phyloP scores from a whole-genome alignment of 176 grass and related monocot genomes.

The Neostapfia colusana region DNA sequence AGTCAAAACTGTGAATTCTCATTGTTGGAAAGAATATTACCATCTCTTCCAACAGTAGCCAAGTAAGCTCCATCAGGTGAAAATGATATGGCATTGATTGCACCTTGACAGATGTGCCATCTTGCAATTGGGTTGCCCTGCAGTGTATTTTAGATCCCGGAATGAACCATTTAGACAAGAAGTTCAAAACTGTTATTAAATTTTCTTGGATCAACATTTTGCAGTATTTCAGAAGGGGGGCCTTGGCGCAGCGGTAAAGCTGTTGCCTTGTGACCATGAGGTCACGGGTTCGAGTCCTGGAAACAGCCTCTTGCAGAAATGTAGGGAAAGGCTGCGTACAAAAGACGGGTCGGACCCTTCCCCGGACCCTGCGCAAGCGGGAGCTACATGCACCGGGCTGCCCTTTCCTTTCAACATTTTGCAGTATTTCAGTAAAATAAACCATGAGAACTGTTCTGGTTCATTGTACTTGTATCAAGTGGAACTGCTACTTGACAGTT shows the following conservation, averaged over 20 bases:
- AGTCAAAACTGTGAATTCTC: neutral
- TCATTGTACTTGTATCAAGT: neutral
- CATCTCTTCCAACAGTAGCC: conserved; percentile 88
- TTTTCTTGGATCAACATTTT: neutral
- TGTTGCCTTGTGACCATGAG: too few species aligned
- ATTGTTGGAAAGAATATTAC: conserved; percentile 46
- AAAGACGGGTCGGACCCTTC: too few species aligned
- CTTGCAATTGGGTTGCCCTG: conserved; percentile 88
- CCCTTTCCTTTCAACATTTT: too few species aligned
- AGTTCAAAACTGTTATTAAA: conserved; percentile 9
- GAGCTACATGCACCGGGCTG: too few species aligned
- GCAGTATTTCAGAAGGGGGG: conserved; percentile 11
- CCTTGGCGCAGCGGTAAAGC: too few species aligned
- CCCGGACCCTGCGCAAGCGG: too few species aligned
- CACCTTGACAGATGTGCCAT: conserved; percentile 96
- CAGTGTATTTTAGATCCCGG: conserved; percentile 42
- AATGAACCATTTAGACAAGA: conserved; percentile 33
- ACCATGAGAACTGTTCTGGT: neutral
- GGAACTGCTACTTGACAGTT: neutral
- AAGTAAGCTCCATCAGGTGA: conserved; percentile 86
- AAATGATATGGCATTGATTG: conserved; percentile 86
- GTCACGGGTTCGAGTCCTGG: too few species aligned
- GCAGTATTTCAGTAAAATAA: conserved; percentile 8
- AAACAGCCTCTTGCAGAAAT: too few species aligned
- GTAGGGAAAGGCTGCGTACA: too few species aligned